Evolutionary conservation across 371 early-diverging fungal genomes (phyloP).

Genomic region (Cokeromyces recurvatus): DNA sequence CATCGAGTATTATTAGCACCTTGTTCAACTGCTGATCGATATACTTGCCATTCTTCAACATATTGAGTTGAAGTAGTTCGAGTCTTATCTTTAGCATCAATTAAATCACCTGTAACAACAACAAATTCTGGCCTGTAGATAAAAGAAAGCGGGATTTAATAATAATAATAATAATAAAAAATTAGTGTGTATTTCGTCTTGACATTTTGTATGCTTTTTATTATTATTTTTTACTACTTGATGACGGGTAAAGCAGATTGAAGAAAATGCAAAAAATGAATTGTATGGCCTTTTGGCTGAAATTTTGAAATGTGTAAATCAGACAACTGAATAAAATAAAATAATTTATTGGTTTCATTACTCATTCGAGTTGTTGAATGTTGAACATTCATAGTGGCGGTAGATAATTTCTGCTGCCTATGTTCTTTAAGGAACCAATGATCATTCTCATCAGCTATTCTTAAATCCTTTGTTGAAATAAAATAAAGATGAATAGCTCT

Average conservation of each 20-base stretch:
- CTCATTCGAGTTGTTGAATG: background rate
- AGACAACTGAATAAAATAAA: slow-evolving; percentile 71
- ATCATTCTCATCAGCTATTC: slow-evolving; percentile 9
- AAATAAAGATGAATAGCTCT: slow-evolving; percentile 8
- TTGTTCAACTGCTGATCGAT: slow-evolving; percentile 57
- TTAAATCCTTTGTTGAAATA: slow-evolving; percentile 13
- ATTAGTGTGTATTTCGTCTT: background rate
- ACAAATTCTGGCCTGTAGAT: slow-evolving; percentile 58
- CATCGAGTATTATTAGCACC: slow-evolving; percentile 45
- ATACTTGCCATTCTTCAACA: slow-evolving; percentile 79
- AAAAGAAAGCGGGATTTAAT: background rate
- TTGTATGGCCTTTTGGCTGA: slow-evolving; percentile 58
- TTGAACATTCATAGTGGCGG: background rate
- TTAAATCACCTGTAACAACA: slow-evolving; percentile 76
- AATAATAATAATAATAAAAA: too few relatives aligned
- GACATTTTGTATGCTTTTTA: background rate
- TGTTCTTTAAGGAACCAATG: slow-evolving; percentile 7
- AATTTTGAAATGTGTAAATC: slow-evolving; percentile 84
- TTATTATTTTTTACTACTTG: slow-evolving; percentile 15
- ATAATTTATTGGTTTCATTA: slow-evolving; percentile 17
- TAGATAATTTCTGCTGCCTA: background rate
- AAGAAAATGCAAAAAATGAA: slow-evolving; percentile 75
- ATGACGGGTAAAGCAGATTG: slow-evolving; percentile 59
- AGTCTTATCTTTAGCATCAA: slow-evolving; percentile 77
- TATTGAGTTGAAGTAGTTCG: slow-evolving; percentile 68